Conservation (phyloP, 768 basidiomycete genomes). For the Podaxis carcinomalis region DNA sequence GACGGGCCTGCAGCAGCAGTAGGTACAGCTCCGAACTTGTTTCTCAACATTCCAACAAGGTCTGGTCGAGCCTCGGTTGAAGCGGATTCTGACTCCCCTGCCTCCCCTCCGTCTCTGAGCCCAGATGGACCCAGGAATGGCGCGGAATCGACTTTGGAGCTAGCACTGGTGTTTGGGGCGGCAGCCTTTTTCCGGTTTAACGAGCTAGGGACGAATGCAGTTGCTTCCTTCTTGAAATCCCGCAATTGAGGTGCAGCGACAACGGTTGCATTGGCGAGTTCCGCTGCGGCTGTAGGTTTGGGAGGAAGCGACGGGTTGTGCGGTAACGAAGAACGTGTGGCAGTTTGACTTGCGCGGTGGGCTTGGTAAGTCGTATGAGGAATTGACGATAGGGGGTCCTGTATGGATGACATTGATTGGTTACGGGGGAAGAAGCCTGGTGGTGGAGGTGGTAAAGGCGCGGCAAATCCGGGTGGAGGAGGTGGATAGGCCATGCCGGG, state of each 20-base stretch:
- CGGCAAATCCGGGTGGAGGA: background rate
- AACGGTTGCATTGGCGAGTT: slow-evolving; percentile 59
- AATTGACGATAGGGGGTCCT: slow-evolving; percentile 72
- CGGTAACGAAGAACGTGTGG: slow-evolving; percentile 18
- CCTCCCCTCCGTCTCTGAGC: slow-evolving; percentile 22
- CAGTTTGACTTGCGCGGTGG: slow-evolving; percentile 44
- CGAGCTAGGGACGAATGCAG: slow-evolving; percentile 82
- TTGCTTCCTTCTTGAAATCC: slow-evolving; percentile 93
- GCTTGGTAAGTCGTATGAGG: slow-evolving; percentile 80
- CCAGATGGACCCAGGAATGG: slow-evolving; percentile 41
- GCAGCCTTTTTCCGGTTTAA: slow-evolving; percentile 70
- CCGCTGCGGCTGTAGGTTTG: slow-evolving; percentile 31
- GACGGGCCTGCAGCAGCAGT: slow-evolving; percentile 15
- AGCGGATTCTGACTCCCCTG: slow-evolving; percentile 2
- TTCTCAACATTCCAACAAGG: slow-evolving; percentile 56
- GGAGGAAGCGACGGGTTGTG: slow-evolving; percentile 27
- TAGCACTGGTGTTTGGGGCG: slow-evolving; percentile 20
- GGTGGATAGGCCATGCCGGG: slow-evolving; percentile 6
- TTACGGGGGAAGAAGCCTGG: slow-evolving; percentile 51
- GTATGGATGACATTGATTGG: slow-evolving; percentile 50
- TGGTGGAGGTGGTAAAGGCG: slow-evolving; percentile 21
- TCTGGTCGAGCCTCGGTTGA: slow-evolving; percentile 47
- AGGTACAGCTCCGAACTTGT: slow-evolving; percentile 49
- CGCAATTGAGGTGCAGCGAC: slow-evolving; percentile 84
- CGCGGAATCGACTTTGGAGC: slow-evolving; percentile 57